Evolutionary conservation across 2,329 filamentous ascomycete species (phyloP).

Genomic region (Botrytis paeoniae): DNA sequence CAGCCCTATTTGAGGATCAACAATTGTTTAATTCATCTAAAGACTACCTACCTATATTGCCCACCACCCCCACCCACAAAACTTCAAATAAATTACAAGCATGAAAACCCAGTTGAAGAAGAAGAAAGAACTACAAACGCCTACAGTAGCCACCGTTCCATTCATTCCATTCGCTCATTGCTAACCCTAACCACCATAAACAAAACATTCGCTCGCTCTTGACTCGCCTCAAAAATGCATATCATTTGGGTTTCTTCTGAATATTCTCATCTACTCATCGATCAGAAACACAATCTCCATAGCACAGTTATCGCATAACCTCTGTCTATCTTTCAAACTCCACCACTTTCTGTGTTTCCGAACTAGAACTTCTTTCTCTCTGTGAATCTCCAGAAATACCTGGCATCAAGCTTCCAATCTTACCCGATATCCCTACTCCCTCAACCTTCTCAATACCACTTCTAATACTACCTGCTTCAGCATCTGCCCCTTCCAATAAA

Average conservation of each 20-base stretch:
- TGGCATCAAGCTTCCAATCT: constrained; percentile 10
- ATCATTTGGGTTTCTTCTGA: neutral
- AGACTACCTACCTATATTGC: neutral
- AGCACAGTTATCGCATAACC: neutral
- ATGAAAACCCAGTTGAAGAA: neutral
- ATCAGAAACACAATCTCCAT: neutral
- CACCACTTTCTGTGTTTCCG: constrained; percentile 43
- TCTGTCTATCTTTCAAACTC: constrained; percentile 44
- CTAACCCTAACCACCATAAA: neutral
- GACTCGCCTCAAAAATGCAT: constrained; percentile 13
- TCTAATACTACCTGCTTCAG: constrained; percentile 53
- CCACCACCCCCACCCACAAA: neutral
- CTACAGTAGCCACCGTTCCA: neutral
- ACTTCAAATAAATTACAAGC: constrained; percentile 2
- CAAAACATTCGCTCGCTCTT: constrained; percentile 4
- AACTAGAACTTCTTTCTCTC: constrained; percentile 33
- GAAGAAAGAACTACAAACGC: neutral
- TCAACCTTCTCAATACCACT: constrained; percentile 31
- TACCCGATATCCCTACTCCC: constrained; percentile 24
- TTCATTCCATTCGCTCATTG: neutral
- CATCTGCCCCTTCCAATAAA: constrained; percentile 71
- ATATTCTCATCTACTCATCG: neutral
- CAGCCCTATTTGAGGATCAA: neutral
- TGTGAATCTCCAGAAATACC: constrained; percentile 26
- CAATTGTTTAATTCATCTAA: neutral